Percentiles rank a stretch among this genome's conserved stretches.
These are phyloP conservation scores for Paracorniculantispora psalliotae DNA, from an alignment of 2,329 filamentous ascomycete genomes.

Conservation along the genomic window DNA sequence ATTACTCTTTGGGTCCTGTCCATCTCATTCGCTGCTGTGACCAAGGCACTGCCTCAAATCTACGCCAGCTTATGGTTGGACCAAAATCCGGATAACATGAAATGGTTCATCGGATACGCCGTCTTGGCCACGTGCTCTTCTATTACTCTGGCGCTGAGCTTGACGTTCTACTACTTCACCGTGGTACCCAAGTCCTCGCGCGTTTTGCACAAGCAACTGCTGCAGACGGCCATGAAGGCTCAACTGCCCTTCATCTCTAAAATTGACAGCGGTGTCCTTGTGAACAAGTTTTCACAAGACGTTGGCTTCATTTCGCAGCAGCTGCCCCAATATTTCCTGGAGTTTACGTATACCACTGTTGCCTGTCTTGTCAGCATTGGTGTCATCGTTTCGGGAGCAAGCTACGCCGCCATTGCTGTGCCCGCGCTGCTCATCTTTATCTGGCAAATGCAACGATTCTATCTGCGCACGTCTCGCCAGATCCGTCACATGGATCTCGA, in stretches of 20 bases:
- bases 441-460: constrained; percentile 28
- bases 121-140: not conserved
- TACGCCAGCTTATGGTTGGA: constrained; percentile 15
- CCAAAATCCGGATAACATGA: constrained; percentile 2
- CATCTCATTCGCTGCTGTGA: not conserved
- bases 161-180: constrained; percentile 10
- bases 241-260: constrained; percentile 7
- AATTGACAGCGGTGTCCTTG: constrained; percentile 6
- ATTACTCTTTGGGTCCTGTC: not conserved
- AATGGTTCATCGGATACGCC: constrained; percentile 13
- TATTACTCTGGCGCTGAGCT: constrained; percentile 1
- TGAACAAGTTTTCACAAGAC: constrained; percentile 25
- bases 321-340: constrained; percentile 18
- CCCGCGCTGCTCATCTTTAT: constrained; percentile 22
- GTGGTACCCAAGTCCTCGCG: constrained; percentile 12
- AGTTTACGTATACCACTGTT: constrained; percentile 4
- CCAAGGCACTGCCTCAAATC: constrained; percentile 5
- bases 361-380: constrained; percentile 15
- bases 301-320: constrained; percentile 23
- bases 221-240: constrained; percentile 15
- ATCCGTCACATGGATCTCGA: constrained; percentile 33
- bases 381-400: constrained; percentile 21
- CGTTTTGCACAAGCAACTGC: not conserved
- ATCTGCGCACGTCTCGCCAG: constrained; percentile 33
- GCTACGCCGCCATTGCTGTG: constrained; percentile 25